Evolutionary conservation across 2,329 filamentous ascomycete genomes (phyloP).

Genomic region (Aureobasidium sp.): DNA sequence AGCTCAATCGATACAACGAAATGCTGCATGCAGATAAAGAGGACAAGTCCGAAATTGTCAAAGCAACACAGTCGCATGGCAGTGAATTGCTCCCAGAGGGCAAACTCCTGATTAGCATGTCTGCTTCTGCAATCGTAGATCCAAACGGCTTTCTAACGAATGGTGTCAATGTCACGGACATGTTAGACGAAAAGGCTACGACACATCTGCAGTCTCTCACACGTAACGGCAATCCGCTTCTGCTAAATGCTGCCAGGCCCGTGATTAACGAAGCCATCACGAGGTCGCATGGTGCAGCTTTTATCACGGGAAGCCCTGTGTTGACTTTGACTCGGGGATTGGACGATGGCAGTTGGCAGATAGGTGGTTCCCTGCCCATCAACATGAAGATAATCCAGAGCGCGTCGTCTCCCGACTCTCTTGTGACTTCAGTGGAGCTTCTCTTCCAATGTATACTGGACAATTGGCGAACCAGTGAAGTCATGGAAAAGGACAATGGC

Average conservation of each 20-base stretch:
- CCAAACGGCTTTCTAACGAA: conserved; percentile 47
- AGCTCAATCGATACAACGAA: conserved; percentile 85
- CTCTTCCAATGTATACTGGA: conserved; percentile 78
- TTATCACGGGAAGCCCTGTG: conserved; percentile 76
- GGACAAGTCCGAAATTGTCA: conserved; percentile 83
- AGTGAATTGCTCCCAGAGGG: conserved; percentile 73
- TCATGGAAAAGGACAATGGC: conserved; percentile 93
- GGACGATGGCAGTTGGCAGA: conserved; percentile 85
- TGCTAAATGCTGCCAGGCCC: conserved; percentile 81
- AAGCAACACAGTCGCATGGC: conserved; percentile 79
- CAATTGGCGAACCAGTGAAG: conserved; percentile 96
- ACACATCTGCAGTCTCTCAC: conserved; percentile 62
- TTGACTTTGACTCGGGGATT: conserved; percentile 74
- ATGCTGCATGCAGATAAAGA: conserved; percentile 83
- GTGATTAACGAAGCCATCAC: conserved; percentile 84
- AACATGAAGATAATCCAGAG: conserved; percentile 78
- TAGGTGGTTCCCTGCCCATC: conserved; percentile 84
- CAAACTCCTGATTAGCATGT: conserved; percentile 74
- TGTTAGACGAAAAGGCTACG: conserved; percentile 67
- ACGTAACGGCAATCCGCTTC: conserved; percentile 67
- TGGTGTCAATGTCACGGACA: conserved; percentile 53
- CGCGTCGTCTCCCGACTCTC: conserved; percentile 61
- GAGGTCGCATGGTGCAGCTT: conserved; percentile 69
- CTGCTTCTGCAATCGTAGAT: conserved; percentile 71
- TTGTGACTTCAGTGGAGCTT: conserved; percentile 72